A percentile compares a stretch with the other conserved stretches of the same genome.
Evolutionary conservation across 176 grass and related monocot species (phyloP).

Genomic region (Neostapfia colusana): DNA sequence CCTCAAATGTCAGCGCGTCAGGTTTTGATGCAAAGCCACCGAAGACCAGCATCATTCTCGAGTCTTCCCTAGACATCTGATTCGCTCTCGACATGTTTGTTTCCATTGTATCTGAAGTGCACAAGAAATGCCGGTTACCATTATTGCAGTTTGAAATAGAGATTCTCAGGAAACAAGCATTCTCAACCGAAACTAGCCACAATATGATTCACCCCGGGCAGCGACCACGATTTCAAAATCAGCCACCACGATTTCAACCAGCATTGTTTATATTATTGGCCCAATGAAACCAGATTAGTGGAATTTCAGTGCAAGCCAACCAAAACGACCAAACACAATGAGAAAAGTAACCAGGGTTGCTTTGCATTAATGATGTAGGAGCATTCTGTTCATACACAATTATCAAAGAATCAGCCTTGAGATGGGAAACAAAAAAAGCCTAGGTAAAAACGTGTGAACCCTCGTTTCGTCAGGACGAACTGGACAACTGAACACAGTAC

Average conservation of each 20-base stretch:
- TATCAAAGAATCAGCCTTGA: neutral
- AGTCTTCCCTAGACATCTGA: constrained; percentile 35
- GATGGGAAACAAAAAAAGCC: neutral
- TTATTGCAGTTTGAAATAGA: neutral
- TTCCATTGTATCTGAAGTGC: constrained; percentile 1
- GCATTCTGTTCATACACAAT: neutral
- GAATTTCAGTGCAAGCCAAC: constrained; percentile 33
- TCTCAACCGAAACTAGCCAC: constrained; percentile 23
- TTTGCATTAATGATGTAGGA: constrained; percentile 5
- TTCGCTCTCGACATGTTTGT: constrained; percentile 49
- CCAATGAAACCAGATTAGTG: constrained; percentile 22
- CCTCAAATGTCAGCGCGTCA: constrained; percentile 66
- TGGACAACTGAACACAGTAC: neutral
- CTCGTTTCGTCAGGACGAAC: constrained; percentile 11
- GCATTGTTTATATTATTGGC: constrained; percentile 1
- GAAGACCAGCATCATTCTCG: constrained; percentile 52
- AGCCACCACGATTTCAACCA: constrained; percentile 8
- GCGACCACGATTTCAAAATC: neutral
- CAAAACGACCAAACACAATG: constrained; percentile 27
- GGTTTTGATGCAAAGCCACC: constrained; percentile 48
- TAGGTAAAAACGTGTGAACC: neutral
- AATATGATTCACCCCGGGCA: neutral
- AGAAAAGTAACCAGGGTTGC: constrained; percentile 20
- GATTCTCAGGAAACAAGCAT: constrained; percentile 4
- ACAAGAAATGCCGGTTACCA: neutral